phyloP scores from a whole-genome alignment of 192 early-diverging fungal species.

The Rhizoclosmatium globosum region DNA sequence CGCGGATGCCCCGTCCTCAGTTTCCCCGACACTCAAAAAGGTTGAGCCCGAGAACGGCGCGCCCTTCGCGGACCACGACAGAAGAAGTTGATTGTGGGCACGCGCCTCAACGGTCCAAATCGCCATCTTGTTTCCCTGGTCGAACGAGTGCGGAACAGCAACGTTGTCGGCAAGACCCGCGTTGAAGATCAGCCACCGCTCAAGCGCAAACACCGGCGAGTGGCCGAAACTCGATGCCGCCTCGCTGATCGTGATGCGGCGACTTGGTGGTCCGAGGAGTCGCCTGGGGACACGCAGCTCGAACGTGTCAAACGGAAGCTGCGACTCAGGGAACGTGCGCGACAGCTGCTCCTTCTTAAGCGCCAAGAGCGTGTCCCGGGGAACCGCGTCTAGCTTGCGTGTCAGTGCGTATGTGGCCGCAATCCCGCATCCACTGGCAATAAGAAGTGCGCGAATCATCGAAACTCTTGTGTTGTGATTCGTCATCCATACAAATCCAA shows the following conservation, averaged over 20 bases:
- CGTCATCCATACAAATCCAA: too few relatives aligned
- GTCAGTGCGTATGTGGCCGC: slow-evolving; percentile 1
- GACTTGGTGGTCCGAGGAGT: background rate
- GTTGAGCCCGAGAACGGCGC: slow-evolving; percentile 3
- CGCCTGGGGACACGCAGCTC: background rate
- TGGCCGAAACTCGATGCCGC: background rate
- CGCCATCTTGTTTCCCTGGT: background rate
- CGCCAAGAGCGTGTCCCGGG: background rate
- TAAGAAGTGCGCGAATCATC: background rate
- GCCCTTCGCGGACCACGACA: background rate
- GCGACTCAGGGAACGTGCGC: background rate
- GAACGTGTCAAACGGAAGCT: background rate
- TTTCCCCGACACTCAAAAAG: background rate
- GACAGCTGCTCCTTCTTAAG: background rate
- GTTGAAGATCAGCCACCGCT: background rate
- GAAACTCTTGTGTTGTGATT: background rate
- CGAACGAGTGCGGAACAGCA: background rate
- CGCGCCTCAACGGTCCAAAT: background rate
- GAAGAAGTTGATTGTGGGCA: background rate
- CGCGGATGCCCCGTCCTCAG: background rate
- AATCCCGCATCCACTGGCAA: background rate
- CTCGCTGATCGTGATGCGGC: background rate
- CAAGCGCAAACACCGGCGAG: slow-evolving; percentile 19
- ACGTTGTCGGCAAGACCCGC: background rate
- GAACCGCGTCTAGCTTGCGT: background rate